Base-by-base conservation (phyloP, 2,329 filamentous ascomycete species). In the Nigrospora oryzae region DNA sequence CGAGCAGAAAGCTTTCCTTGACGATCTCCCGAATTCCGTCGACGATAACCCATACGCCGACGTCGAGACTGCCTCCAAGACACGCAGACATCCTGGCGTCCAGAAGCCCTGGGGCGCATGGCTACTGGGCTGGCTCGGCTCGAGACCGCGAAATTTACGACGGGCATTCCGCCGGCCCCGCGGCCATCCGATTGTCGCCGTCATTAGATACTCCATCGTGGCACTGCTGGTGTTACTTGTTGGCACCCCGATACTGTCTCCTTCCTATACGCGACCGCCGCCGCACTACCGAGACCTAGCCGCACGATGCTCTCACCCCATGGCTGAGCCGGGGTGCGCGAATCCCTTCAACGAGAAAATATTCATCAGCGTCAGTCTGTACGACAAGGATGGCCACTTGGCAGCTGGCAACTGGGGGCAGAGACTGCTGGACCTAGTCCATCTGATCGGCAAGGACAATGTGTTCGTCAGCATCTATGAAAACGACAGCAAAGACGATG, bases 381-480 rank as follows among this genome's bases (percentile, higher is more conserved):
- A 84, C 53, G 83, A 89, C 54, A 67, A 70, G 16, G 67, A 69
- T 7, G 83, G 81, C 2, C 65, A 72, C 3, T 64, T 89, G 16
- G 75, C 82, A 1, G 64, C 69, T 7, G 83, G 84, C 2, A 65
- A 68, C 28, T 89, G 84, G 84, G 83, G 80, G 0, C 59, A 71
- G 47, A 70, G 73, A 19, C 58, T 89, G 1, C 57, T 82, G 36
- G 66, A 78, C 16, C 62, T 89, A 44, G 73, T 89, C 31, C 69
- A 84, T 40, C 59, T 86, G 30, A 67, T 89, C 34, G 85, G 85
- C 0, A 71, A 73, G 13, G 67, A 83, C 33, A 84, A 87, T 54
- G 79, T 84, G 2, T 86, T 81, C 56, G 62, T 89, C 44, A 86
- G 82, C 60, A 76, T 89, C 31, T 89, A 87, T 59, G 84, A 86